A percentile compares a stretch with the other conserved stretches of the same genome.
phyloP scores from a whole-genome alignment of 768 basidiomycete species.

The Lanmaoa pseudosensibilis region DNA sequence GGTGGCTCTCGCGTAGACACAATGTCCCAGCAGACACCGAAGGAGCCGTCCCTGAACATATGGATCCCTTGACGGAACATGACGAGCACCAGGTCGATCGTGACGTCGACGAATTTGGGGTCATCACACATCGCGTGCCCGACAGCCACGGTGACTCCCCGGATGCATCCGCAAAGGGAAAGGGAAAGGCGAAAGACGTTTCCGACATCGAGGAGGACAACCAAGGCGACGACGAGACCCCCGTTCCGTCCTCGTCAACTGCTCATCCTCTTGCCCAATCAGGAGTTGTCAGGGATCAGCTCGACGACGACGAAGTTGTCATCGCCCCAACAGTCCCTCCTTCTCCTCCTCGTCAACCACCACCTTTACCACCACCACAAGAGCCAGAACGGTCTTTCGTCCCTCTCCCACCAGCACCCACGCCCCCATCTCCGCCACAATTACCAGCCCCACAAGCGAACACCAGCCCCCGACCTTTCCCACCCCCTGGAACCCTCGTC shows the following conservation, averaged over 20 bases:
- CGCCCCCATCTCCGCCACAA: conserved; percentile 21
- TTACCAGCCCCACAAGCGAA: conserved; percentile 24
- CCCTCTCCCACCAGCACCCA: conserved; percentile 13
- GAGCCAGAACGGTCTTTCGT: conserved; percentile 14
- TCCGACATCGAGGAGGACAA: conserved; percentile 4
- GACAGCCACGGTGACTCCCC: conserved; percentile 29
- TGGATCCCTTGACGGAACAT: conserved; percentile 21
- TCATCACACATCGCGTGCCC: conserved; percentile 29
- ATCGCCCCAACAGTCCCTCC: conserved; percentile 19
- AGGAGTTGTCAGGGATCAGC: neutral
- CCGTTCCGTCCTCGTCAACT: conserved; percentile 23
- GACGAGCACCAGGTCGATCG: conserved; percentile 31
- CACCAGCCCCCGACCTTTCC: conserved; percentile 48
- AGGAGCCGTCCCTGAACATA: conserved; percentile 17
- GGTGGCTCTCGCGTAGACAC: conserved; percentile 25
- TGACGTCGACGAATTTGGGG: conserved; percentile 29
- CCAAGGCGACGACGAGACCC: neutral
- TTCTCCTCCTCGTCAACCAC: conserved; percentile 7
- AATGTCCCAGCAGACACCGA: conserved; percentile 11
- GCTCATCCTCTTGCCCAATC: conserved; percentile 4
- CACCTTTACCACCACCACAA: conserved; percentile 11
- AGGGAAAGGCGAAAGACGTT: conserved; percentile 35
- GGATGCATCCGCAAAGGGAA: conserved; percentile 33
- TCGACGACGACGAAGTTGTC: conserved; percentile 23
- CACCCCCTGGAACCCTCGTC: conserved; percentile 75